Evolutionary conservation across 2,329 filamentous ascomycete species (phyloP).

Genomic region (Diaporthe helianthi): DNA sequence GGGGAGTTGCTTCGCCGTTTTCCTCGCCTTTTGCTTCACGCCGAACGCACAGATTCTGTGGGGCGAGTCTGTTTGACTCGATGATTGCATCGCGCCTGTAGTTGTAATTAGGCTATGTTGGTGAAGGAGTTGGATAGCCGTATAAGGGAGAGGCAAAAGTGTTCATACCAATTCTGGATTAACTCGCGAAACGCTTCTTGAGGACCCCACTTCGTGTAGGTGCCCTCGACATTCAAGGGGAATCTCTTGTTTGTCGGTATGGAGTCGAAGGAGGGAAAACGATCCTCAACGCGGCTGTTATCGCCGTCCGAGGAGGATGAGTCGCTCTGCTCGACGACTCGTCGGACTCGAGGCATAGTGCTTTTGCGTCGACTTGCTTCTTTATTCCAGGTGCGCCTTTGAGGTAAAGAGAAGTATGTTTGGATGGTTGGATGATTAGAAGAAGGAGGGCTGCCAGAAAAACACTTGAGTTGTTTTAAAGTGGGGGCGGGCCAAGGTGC

Average conservation of each 20-base stretch:
- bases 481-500: not conserved
- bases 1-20: not conserved
- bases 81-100: not conserved
- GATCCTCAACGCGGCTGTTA: too few species aligned
- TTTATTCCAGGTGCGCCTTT: not conserved
- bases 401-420: not conserved
- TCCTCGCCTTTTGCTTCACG: not conserved
- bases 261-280: not conserved
- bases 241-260: too few species aligned
- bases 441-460: not conserved
- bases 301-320: not conserved
- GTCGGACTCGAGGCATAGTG: not conserved
- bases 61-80: not conserved
- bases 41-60: not conserved
- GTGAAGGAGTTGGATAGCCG: too few species aligned
- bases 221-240: not conserved
- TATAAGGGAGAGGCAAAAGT: not conserved
- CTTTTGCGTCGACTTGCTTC: not conserved
- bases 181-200: conserved; percentile 6
- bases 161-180: not conserved
- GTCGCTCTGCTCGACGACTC: too few species aligned
- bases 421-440: too few species aligned
- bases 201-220: not conserved
- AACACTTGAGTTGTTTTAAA: not conserved
- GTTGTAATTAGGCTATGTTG: not conserved